These are phyloP conservation scores for Thelonectria olida DNA, from an alignment of 2,329 filamentous ascomycete species.

Conservation along the genomic window DNA sequence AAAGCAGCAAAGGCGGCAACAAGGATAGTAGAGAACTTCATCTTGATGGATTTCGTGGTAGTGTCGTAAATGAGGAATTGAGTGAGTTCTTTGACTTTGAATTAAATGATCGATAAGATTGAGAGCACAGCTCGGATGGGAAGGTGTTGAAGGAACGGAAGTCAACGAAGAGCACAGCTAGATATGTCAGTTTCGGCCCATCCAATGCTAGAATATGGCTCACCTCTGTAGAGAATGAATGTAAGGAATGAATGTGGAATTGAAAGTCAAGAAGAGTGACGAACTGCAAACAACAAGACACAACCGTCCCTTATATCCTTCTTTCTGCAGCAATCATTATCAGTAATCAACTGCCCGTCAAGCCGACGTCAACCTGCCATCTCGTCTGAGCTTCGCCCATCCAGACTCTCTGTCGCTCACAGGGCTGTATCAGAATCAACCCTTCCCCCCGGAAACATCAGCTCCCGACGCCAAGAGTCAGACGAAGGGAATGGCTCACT, in stretches of 20 bases:
- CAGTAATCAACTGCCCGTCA: neutral
- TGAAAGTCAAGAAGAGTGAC: neutral
- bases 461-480: slow-evolving; percentile 16
- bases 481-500: neutral
- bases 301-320: neutral
- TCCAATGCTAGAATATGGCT: neutral
- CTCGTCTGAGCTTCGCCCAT: neutral
- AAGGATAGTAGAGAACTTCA: slow-evolving; percentile 60
- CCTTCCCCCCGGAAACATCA: slow-evolving; percentile 24
- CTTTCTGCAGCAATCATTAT: neutral
- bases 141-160: slow-evolving; percentile 27
- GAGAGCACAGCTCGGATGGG: slow-evolving; percentile 36
- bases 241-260: slow-evolving; percentile 24
- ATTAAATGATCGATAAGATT: slow-evolving; percentile 25
- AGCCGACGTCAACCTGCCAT: neutral
- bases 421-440: slow-evolving; percentile 12
- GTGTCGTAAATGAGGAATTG: neutral
- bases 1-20: slow-evolving; percentile 55
- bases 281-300: neutral
- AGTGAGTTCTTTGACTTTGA: neutral
- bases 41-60: slow-evolving; percentile 48
- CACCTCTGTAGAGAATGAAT: slow-evolving; percentile 35
- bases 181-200: neutral
- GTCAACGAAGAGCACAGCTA: slow-evolving; percentile 32
- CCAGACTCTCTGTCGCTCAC: neutral